Conservation (phyloP, 805 yeast genomes). For the Yarrowia yakushimensis region DNA sequence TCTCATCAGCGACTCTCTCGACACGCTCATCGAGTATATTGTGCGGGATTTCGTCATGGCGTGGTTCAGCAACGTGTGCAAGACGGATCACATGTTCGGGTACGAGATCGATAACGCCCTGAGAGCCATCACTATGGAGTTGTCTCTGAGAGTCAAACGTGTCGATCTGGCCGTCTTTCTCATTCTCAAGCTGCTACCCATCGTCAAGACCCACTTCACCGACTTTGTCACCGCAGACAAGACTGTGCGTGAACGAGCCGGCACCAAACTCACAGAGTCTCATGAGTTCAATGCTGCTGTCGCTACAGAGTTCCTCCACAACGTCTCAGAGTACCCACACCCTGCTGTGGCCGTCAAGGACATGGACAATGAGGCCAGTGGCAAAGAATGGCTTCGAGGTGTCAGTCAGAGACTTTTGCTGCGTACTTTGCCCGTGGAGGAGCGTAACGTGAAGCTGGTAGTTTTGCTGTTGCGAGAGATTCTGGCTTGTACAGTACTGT, state of each 20-base stretch:
- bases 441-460: constrained; percentile 49
- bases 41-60: constrained; percentile 51
- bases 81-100: constrained; percentile 41
- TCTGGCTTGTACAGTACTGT: constrained; percentile 53
- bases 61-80: constrained; percentile 53
- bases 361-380: constrained; percentile 40
- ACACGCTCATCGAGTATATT: constrained; percentile 48
- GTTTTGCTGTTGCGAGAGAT: constrained; percentile 58
- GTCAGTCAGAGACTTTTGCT: constrained; percentile 48
- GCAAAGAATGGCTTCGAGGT: constrained; percentile 50
- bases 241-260: constrained; percentile 32
- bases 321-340: constrained; percentile 52
- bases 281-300: constrained; percentile 43
- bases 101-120: constrained; percentile 47
- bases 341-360: constrained; percentile 47
- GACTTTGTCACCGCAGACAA: constrained; percentile 47
- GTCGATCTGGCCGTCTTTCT: constrained; percentile 57
- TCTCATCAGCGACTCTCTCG: constrained; percentile 51
- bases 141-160: constrained; percentile 44
- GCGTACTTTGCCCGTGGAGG: constrained; percentile 45
- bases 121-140: constrained; percentile 40
- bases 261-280: constrained; percentile 37
- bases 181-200: constrained; percentile 58
- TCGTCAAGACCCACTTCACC: constrained; percentile 60
- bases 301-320: constrained; percentile 44